Evolutionary conservation across 371 early-diverging fungal genomes (phyloP).

Genomic region (Mucor sp.): DNA sequence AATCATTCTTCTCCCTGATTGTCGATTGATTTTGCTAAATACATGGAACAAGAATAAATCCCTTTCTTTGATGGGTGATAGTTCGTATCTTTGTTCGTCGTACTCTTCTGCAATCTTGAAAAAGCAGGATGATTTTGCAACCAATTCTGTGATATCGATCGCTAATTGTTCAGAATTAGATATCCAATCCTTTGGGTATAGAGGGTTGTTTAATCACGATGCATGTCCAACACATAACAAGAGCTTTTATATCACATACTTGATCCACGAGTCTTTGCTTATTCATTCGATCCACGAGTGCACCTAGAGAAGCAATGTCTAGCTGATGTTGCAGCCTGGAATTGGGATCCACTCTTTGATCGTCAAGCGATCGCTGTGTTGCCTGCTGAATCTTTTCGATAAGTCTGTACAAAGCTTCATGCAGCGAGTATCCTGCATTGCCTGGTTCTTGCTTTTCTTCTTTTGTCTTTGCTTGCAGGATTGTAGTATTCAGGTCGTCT

Average conservation of each 20-base stretch:
- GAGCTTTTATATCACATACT: constrained; percentile 8
- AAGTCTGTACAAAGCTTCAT: constrained; percentile 5
- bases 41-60: constrained; percentile 8
- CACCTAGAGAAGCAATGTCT: constrained; percentile 18
- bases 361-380: constrained; percentile 25
- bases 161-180: constrained; percentile 8
- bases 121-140: constrained; percentile 11
- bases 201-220: neutral
- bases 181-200: neutral
- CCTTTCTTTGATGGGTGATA: constrained; percentile 7
- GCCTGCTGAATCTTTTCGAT: constrained; percentile 21
- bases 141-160: constrained; percentile 3
- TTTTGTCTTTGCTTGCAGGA: neutral
- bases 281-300: constrained; percentile 24
- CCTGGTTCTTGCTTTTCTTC: neutral
- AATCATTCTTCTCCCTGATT: constrained; percentile 5
- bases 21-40: constrained; percentile 7
- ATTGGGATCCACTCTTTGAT: constrained; percentile 23
- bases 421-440: neutral
- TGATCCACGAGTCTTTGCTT: constrained; percentile 30
- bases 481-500: neutral
- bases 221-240: neutral
- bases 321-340: constrained; percentile 22
- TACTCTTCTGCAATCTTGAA: neutral
- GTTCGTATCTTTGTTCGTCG: constrained; percentile 4